Base-by-base conservation (phyloP, 108 stramenopile species). In the Pseudonitzschia multiseries region DNA sequence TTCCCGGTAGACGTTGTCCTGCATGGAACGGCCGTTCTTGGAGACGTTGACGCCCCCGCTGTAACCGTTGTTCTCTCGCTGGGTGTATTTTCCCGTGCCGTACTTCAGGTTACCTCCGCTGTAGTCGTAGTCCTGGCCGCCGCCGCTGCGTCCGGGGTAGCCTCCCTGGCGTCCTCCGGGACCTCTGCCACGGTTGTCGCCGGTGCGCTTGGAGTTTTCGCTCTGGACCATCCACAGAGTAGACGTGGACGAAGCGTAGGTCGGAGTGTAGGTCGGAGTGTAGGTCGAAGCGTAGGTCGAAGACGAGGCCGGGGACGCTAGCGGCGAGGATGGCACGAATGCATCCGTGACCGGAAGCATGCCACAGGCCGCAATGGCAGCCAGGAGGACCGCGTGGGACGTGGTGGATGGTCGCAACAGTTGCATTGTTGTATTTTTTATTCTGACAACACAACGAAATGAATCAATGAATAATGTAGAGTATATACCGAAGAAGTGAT, bases 1-100 rank as follows among this genome's bases (percentile, higher is more conserved):
- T 40, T 62, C 61, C 15, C 61, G 29, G 36, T 67, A 67, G 26
- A 67, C 46, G 0, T 10, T 1, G 43, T 67, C 46, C 36, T 67
- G 66, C 66, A 67, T 67, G 33, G 66, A 67, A 6, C 46, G 66
- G 22, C 66, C 66, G 43, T 67, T 67, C 46, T 67, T 67, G 44
- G 66, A 67, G 17, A 67, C 14, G 43, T 67, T 67, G 44, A 67
- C 66, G n/a, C 66, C 66, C 3, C 66, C 66, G 12, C 26, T 10
- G 36, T 67, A 48, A 14, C 66, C 66, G 36, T 67, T 44, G 29
- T 67, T 67, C 12, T n/a, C 66, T 8, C 66, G 66, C 42, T 67
- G 66, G 31, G 43, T 44, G 36, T 67, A 67, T 21, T 67, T 67
- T 5, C 66, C 66, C 22, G 66, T 67, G 10, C 66, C 66, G 36